Evolutionary conservation across 2,329 filamentous ascomycete genomes (phyloP).

Genomic region (Albophoma yamanashiensis): DNA sequence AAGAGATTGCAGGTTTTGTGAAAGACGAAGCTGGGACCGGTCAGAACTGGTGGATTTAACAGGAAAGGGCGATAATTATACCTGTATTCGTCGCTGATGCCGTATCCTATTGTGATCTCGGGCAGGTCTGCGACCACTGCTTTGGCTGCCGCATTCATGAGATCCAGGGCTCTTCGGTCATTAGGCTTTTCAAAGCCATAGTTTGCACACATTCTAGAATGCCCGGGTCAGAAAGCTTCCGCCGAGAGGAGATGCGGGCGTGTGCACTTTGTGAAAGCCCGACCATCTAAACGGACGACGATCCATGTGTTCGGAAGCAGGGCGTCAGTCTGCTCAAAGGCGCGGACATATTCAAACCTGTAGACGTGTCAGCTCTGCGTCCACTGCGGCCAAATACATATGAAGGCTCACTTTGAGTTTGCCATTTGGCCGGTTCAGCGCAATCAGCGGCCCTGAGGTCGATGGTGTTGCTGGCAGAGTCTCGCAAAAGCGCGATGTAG

Average conservation of each 20-base stretch:
- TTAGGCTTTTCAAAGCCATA: constrained; percentile 90
- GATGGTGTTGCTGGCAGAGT: not conserved
- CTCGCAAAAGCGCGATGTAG: not conserved
- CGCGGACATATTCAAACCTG: constrained; percentile 89
- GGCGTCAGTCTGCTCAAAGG: constrained; percentile 72
- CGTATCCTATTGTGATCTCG: constrained; percentile 81
- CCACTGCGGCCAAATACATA: not conserved
- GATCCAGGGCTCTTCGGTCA: constrained; percentile 71
- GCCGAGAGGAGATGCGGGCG: not conserved
- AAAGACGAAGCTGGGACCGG: constrained; percentile 64
- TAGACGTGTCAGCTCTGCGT: not conserved
- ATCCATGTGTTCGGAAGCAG: constrained; percentile 92
- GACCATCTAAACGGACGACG: constrained; percentile 84
- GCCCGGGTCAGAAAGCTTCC: not conserved
- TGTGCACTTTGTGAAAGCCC: constrained; percentile 82
- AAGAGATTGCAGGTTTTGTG: constrained; percentile 76
- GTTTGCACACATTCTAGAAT: constrained; percentile 61
- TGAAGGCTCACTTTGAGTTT: constrained; percentile 39
- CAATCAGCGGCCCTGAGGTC: not conserved
- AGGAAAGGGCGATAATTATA: constrained; percentile 16
- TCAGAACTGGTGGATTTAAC: constrained; percentile 1
- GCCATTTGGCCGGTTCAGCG: constrained; percentile 30
- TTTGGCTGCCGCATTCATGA: constrained; percentile 91
- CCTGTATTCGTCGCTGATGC: constrained; percentile 91
- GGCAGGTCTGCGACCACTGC: constrained; percentile 74